Percentiles rank a stretch among this genome's conserved stretches.
Conservation (phyloP, 352 stramenopile species). For the Phytophthora fragariaefolia region DNA sequence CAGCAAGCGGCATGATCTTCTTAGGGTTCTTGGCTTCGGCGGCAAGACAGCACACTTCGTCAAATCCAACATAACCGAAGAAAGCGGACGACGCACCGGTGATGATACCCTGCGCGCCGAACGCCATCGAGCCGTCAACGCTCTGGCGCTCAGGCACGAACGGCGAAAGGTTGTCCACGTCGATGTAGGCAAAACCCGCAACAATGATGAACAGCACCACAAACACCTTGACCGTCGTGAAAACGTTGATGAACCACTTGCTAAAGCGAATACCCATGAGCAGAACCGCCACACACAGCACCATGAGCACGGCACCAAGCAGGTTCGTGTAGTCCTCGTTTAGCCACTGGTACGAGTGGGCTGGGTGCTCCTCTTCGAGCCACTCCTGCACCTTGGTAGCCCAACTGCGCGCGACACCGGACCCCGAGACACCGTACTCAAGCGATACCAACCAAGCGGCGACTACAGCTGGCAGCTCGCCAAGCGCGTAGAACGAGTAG, state of each 20-base stretch:
- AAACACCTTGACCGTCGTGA: slow-evolving; percentile 81
- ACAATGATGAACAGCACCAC: slow-evolving; percentile 95
- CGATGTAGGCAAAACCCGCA: slow-evolving; percentile 83
- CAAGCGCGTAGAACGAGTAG: slow-evolving; percentile 93
- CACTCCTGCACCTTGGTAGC: slow-evolving; percentile 89
- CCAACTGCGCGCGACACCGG: slow-evolving; percentile 93
- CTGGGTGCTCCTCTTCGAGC: slow-evolving; percentile 54
- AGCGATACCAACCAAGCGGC: slow-evolving; percentile 89
- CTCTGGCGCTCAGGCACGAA: slow-evolving; percentile 68
- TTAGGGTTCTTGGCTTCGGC: slow-evolving; percentile 82
- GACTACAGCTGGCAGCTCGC: slow-evolving; percentile 92
- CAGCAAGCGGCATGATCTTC: slow-evolving; percentile 77
- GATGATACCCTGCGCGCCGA: slow-evolving; percentile 71
- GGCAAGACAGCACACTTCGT: slow-evolving; percentile 94
- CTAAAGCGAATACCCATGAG: slow-evolving; percentile 88
- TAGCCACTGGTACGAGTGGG: slow-evolving; percentile 52
- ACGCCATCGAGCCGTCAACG: slow-evolving; percentile 33
- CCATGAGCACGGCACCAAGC: slow-evolving; percentile 70
- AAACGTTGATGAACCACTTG: slow-evolving; percentile 90
- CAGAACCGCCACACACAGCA: slow-evolving; percentile 73
- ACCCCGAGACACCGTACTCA: slow-evolving; percentile 92
- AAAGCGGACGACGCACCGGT: slow-evolving; percentile 87
- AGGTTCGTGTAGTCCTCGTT: slow-evolving; percentile 70
- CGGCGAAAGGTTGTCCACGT: slow-evolving; percentile 82
- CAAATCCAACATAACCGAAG: slow-evolving; percentile 95